Conservation (phyloP, 2,329 filamentous ascomycete genomes). For the Hymenoscyphus albidus region DNA sequence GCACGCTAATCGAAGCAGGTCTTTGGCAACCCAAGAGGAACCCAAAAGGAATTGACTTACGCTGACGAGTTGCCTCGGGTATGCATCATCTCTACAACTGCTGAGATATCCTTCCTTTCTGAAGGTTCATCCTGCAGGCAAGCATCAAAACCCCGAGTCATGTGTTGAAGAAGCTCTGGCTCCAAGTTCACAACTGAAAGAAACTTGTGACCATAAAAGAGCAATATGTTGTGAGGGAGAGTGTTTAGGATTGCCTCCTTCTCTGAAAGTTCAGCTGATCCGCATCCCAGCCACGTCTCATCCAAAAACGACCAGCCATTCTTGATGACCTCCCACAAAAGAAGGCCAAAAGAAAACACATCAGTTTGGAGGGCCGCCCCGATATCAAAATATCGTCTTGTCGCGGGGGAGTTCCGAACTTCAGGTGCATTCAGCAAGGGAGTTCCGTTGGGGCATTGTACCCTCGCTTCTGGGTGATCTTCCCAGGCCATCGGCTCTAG, state of each 20-base stretch:
- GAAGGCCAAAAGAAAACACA: constrained; percentile 2
- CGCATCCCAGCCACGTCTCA: not conserved
- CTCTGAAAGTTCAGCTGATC: not conserved
- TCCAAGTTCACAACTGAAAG: not conserved
- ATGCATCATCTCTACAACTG: not conserved
- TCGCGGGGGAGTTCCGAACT: not conserved
- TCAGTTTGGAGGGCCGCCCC: not conserved
- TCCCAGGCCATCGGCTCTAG: not conserved
- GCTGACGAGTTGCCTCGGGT: not conserved
- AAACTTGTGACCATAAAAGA: not conserved
- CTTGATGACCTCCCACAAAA: constrained; percentile 1
- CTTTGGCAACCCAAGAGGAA: too few relatives aligned
- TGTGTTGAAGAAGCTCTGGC: not conserved
- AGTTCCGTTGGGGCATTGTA: not conserved
- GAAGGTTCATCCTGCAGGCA: not conserved
- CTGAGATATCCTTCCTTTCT: not conserved
- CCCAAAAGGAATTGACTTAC: not conserved
- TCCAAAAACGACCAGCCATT: not conserved
- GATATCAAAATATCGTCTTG: not conserved
- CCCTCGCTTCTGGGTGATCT: not conserved
- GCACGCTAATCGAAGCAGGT: too few relatives aligned
- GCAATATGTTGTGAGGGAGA: not conserved
- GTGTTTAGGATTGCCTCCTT: not conserved
- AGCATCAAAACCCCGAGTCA: not conserved
- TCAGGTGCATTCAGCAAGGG: not conserved